Evolutionary conservation across 106 monocot genomes (phyloP), one percentile per base, ranked within the genome.

Genomic region (Allium fistulosum): DNA sequence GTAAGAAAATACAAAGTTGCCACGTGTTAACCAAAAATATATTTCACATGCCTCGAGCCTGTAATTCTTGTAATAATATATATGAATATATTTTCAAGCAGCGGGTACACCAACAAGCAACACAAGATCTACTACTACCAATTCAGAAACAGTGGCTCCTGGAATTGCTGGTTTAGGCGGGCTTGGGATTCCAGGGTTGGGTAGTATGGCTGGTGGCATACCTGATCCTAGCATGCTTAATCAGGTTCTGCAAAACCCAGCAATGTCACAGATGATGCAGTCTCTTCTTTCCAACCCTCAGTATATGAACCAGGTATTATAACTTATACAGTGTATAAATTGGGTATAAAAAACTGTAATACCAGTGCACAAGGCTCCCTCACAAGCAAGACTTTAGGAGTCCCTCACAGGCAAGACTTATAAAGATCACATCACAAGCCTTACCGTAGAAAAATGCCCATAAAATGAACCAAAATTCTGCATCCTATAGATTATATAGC

Each of bases 191-290:
- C 89, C 87, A 13, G 81, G 93, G 48, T 49, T 93, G 76, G 80
- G 77, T 63, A 68, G 74, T 49, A 79, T 86, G 81, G 46, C 71
- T 59, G 83, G 80, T 76, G 78, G 80, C 15, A 69, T 78, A 27
- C 78, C 53, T 26, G 90, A 87, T 64, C 61, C 93, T 51, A 61
- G 85, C 46, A 46, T 77, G 11, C 53, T 90, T 15, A 89, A 27
- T 83, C 82, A 92, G 72, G 52, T 83, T 48, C 16, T 99, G 77
- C 89, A 92, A 74, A 99, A 99, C 62, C 93, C 97, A 26, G 90
- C 87, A 3, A 74, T 87, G 67, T 47, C 72, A 75, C 90, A 93
- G 58, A 82, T 90, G 82, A 90, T 93, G 97, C 89, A 87, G 62
- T 80, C 61, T 71, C 57, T 99, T 6, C 73, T 99, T 18, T 87